Evolutionary conservation across 768 basidiomycete species (phyloP), one percentile per base, ranked within the genome.

Genomic region (Ephemerocybe angulata): DNA sequence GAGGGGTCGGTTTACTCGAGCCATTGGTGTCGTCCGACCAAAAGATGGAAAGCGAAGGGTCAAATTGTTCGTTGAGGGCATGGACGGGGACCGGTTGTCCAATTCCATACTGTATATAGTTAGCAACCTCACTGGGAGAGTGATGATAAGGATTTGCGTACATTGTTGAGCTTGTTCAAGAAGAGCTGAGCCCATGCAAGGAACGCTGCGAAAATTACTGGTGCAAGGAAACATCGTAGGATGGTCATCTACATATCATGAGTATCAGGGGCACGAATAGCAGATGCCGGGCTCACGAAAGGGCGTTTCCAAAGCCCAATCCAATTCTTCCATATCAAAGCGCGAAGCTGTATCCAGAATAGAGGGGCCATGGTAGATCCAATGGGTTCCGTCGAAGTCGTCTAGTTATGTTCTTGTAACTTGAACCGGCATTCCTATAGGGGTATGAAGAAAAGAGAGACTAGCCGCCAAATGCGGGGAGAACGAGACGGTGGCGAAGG

Each of bases 281-380:
- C 22, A 73, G n/a, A n/a, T n/a, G n/a, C n/a, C n/a, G n/a, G n/a
- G n/a, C 84, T 65, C 62, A 87, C 86, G 63, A 85, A 67, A 50
- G 83, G 77, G 66, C 86, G 84, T 63, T 81, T 86, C 22, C 78
- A 82, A 27, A 88, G 72, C 0, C 87, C 75, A 40, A 88, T 87
- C 84, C 84, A 87, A 59, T 88, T 88, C 74, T 89, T 89, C 80
- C 82, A 79, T 53, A 81, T 77, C 21, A 89, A 68, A 2, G 80
- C 82, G 3, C 68, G 66, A 53, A 85, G 77, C 70, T 89, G 87
- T 28, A 79, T 75, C 74, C 81, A 79, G 65, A 87, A 85, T 31
- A 84, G 67, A 53, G 58, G 60, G 3, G 67, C 53, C 71, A 72
- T 72, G 44, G 42, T 27, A 52, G 19, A 33, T 22, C 40, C 38